These are phyloP conservation scores for Chionographis japonica DNA, from an alignment of 106 monocot species.

Conservation along the genomic window DNA sequence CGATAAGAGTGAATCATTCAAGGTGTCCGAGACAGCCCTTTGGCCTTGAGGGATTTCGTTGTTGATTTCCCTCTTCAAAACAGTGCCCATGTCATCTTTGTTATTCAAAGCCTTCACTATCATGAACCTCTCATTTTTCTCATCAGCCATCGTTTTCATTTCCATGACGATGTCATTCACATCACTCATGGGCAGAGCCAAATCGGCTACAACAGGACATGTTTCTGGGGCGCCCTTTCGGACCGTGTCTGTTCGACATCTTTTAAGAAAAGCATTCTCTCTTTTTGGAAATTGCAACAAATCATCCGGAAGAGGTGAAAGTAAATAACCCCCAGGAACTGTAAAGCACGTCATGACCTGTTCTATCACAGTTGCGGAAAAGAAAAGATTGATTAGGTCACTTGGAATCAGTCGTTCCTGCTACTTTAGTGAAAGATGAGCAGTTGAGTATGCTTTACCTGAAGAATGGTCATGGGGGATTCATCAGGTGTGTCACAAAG, in stretches of 20 bases:
- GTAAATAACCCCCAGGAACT: constrained; percentile 45
- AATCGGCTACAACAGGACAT: background rate
- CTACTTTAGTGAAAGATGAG: background rate
- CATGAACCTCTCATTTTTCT: constrained; percentile 13
- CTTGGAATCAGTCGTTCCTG: background rate
- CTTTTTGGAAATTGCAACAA: constrained; percentile 42
- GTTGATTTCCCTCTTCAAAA: constrained; percentile 29
- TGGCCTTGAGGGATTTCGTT: constrained; percentile 20
- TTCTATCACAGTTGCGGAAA: constrained; percentile 18
- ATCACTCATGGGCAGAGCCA: constrained; percentile 11
- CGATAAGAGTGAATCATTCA: constrained; percentile 16
- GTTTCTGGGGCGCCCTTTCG: constrained; percentile 5
- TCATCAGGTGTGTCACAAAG: constrained; percentile 27
- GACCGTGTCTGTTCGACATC: constrained; percentile 9
- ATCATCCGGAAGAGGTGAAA: constrained; percentile 60
- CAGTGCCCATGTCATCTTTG: constrained; percentile 16
- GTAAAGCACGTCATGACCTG: constrained; percentile 70
- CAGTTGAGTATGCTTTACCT: constrained; percentile 30
- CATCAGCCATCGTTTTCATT: constrained; percentile 23
- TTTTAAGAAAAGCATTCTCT: constrained; percentile 11
- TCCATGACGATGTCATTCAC: background rate
- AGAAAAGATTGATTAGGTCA: background rate
- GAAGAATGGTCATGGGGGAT: constrained; percentile 63
- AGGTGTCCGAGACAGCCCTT: constrained; percentile 15
- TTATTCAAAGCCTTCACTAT: constrained; percentile 15